Conservation (phyloP, 2,329 filamentous ascomycete genomes). For the Ilyonectria robusta region DNA sequence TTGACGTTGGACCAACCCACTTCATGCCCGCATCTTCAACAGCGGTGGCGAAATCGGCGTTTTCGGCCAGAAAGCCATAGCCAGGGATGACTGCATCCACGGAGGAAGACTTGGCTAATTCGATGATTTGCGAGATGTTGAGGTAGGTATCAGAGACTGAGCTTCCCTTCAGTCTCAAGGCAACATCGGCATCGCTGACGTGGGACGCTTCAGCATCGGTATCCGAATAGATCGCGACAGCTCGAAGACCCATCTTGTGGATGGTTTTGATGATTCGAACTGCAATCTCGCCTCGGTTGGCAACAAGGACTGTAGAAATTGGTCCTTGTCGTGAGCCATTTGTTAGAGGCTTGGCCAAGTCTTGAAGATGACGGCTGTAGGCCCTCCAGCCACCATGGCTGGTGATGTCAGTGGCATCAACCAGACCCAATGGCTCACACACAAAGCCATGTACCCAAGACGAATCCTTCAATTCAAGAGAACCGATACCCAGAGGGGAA, state of each 20-base stretch:
- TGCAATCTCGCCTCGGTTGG: conserved; percentile 76
- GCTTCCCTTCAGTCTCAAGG: conserved; percentile 72
- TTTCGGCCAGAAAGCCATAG: conserved; percentile 77
- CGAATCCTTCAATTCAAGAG: conserved; percentile 52
- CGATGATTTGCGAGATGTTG: conserved; percentile 73
- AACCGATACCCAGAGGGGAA: conserved; percentile 54
- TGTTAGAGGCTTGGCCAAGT: not conserved
- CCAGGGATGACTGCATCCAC: conserved; percentile 75
- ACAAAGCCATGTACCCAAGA: conserved; percentile 55
- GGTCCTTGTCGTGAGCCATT: not conserved
- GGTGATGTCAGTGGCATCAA: conserved; percentile 51
- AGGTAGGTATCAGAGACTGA: conserved; percentile 69
- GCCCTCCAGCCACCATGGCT: conserved; percentile 51
- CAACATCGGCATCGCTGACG: conserved; percentile 76
- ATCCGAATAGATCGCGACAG: conserved; percentile 79
- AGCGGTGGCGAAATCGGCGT: conserved; percentile 70
- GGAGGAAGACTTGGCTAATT: conserved; percentile 63
- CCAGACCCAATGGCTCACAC: conserved; percentile 53
- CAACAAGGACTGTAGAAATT: conserved; percentile 68
- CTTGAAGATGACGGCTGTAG: conserved; percentile 36
- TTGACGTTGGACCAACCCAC: conserved; percentile 71
- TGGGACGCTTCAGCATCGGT: conserved; percentile 76
- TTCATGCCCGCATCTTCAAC: conserved; percentile 68
- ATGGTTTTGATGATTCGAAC: conserved; percentile 79
- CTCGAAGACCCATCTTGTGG: conserved; percentile 75